These are phyloP conservation scores for Cyclotella cryptica DNA, from an alignment of 108 stramenopile genomes.

Conservation along the genomic window DNA sequence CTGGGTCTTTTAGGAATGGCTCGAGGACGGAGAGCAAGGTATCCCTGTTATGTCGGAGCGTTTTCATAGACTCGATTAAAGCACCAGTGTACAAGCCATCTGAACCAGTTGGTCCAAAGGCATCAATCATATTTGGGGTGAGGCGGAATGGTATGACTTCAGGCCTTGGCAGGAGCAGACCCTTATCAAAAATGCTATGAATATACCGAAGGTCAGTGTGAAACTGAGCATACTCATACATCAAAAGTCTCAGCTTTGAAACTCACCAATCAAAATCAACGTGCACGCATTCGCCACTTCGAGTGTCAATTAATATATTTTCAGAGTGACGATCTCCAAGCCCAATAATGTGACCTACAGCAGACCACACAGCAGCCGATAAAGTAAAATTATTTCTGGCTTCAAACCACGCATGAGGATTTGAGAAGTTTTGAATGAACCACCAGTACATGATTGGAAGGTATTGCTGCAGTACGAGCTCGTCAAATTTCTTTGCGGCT, in stretches of 20 bases:
- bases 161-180: slow-evolving; percentile 85
- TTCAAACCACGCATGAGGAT: slow-evolving; percentile 97
- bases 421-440: slow-evolving; percentile 94
- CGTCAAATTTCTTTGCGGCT: slow-evolving; percentile 76
- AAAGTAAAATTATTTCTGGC: slow-evolving; percentile 94
- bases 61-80: slow-evolving; percentile 82
- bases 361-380: slow-evolving; percentile 93
- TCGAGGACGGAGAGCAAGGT: slow-evolving; percentile 97
- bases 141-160: slow-evolving; percentile 99
- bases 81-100: slow-evolving; percentile 91
- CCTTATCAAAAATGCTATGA: slow-evolving; percentile 98
- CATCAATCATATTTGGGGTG: slow-evolving; percentile 98
- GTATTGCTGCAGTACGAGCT: slow-evolving; percentile 63
- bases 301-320: slow-evolving; percentile 97
- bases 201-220: slow-evolving; percentile 4
- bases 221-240: slow-evolving; percentile 24
- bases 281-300: slow-evolving; percentile 95
- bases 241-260: slow-evolving; percentile 43
- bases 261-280: slow-evolving; percentile 98
- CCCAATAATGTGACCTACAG: slow-evolving; percentile 97
- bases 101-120: slow-evolving; percentile 90
- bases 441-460: slow-evolving; percentile 96
- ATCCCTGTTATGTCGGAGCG: slow-evolving; percentile 91
- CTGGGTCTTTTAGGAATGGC: slow-evolving; percentile 94
- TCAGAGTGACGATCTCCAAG: slow-evolving; percentile 98